Base-by-base conservation (phyloP, 2,329 filamentous ascomycete genomes). In the Proliferodiscus dingleyae region DNA sequence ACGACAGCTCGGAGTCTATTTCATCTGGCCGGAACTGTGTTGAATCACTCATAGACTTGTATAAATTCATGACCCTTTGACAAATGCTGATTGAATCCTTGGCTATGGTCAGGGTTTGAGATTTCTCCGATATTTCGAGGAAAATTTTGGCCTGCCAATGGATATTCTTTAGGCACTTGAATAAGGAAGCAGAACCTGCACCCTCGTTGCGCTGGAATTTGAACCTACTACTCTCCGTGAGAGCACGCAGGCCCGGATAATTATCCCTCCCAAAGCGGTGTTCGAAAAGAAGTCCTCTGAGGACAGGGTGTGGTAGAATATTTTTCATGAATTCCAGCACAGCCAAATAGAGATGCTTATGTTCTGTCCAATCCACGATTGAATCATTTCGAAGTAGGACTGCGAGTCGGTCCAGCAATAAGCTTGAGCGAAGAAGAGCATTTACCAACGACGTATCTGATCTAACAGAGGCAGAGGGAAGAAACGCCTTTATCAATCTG, bases 361-460 rank as follows among this genome's bases (percentile, higher is more conserved):
- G 41, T 21, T 50, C 32, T 3, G 45, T 51, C 15, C 54, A 47
- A 23, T 54, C 51, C 8, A 43, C 42, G n/a, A 56, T 52, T 6
- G 54, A 54, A 16, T 56, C 52, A 41, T 56, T 54, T 7, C 48
- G 47, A 21, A 56, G 37, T 30, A 52, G 26, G 24, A 52, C 43
- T 3, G 45, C 45, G 29, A 54, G 44, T 26, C 26, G 43, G 32
- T 56, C 54, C 15, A 56, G 43, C 21, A 56, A 29, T 3, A 45
- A 45, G 38, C 54, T 48, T 4, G 51, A 19, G 5, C 46, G 46
- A 33, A 54, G 47, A 13, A 56, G 40, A 19, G 29, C 33, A 16
- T 44, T 19, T 26, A 50, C 49, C 24, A 41, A 7, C 3, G 24
- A 24, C 3, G 42, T 30, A 18, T 44, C 41, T 13, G 30, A 43